phyloP scores from a whole-genome alignment of 2,329 filamentous ascomycete species.

The Colletotrichum theobromicola region DNA sequence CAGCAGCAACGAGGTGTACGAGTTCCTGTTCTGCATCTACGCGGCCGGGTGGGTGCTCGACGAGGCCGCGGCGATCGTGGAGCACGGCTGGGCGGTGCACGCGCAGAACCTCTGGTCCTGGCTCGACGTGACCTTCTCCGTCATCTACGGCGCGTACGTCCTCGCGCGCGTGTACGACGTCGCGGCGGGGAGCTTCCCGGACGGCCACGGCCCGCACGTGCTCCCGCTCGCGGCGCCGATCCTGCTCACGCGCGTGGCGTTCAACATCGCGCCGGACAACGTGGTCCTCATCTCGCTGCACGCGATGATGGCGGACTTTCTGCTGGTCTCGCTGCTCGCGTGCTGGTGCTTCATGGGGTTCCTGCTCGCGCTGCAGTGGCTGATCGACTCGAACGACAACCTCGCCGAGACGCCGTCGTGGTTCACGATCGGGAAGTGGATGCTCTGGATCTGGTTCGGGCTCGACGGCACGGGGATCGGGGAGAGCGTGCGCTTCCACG shows the following conservation, averaged over 20 bases:
- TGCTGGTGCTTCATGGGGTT: conserved; percentile 74
- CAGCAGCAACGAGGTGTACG: conserved; percentile 51
- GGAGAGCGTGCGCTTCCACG: conserved; percentile 63
- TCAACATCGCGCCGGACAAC: conserved; percentile 76
- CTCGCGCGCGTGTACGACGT: conserved; percentile 63
- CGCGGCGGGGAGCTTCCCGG: conserved; percentile 31
- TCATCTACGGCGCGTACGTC: conserved; percentile 68
- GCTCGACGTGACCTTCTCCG: conserved; percentile 71
- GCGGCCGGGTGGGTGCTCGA: conserved; percentile 72
- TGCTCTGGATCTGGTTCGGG: conserved; percentile 82
- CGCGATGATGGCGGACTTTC: conserved; percentile 78
- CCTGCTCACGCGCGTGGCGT: conserved; percentile 73
- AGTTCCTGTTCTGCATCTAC: conserved; percentile 68
- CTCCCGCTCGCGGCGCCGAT: conserved; percentile 71
- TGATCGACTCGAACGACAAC: conserved; percentile 38
- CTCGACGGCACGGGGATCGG: conserved; percentile 67
- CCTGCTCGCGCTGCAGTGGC: conserved; percentile 72
- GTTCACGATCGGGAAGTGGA: conserved; percentile 74
- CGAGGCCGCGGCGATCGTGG: conserved; percentile 68
- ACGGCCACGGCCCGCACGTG: conserved; percentile 66
- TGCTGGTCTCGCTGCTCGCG: conserved; percentile 61
- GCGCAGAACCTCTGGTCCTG: conserved; percentile 80
- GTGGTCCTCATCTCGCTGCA: conserved; percentile 77
- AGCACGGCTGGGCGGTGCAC: conserved; percentile 72
- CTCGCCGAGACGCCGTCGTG: conserved; percentile 37